phyloP scores from a whole-genome alignment of 2,329 filamentous ascomycete species.

The Fusarium udum region DNA sequence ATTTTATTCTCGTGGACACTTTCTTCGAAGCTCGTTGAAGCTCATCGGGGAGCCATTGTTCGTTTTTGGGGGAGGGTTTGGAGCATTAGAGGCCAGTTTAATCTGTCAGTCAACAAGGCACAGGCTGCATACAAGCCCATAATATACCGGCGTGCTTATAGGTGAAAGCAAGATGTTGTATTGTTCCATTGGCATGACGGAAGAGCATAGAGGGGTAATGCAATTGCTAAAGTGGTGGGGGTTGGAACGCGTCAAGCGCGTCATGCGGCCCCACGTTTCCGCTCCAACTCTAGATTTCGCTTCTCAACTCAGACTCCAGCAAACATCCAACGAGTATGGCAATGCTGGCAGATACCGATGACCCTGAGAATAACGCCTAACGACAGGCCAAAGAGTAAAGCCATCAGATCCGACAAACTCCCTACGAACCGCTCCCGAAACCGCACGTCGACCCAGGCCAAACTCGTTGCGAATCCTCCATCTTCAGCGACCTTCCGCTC shows the following conservation, averaged over 20 bases:
- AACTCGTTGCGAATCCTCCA: neutral
- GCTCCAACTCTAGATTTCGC: neutral
- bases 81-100: neutral
- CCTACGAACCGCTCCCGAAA: neutral
- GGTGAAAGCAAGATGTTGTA: neutral
- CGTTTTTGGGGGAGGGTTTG: too few relatives aligned
- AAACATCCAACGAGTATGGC: neutral
- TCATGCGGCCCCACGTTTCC: neutral
- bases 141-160: neutral
- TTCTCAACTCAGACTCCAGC: neutral
- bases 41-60: neutral
- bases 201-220: too few relatives aligned
- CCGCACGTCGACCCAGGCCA: neutral
- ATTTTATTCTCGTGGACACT: neutral
- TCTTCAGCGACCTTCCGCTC: neutral
- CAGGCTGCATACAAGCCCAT: accelerated
- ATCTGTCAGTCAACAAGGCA: neutral
- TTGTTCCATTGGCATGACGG: too few relatives aligned
- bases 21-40: neutral
- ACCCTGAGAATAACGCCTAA: accelerated
- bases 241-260: neutral
- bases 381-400: accelerated
- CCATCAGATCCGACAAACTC: neutral
- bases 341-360: neutral
- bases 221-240: neutral